Evolutionary conservation across 495 filamentous ascomycete genomes (phyloP).

Genomic region (Penicillium samsonianum): DNA sequence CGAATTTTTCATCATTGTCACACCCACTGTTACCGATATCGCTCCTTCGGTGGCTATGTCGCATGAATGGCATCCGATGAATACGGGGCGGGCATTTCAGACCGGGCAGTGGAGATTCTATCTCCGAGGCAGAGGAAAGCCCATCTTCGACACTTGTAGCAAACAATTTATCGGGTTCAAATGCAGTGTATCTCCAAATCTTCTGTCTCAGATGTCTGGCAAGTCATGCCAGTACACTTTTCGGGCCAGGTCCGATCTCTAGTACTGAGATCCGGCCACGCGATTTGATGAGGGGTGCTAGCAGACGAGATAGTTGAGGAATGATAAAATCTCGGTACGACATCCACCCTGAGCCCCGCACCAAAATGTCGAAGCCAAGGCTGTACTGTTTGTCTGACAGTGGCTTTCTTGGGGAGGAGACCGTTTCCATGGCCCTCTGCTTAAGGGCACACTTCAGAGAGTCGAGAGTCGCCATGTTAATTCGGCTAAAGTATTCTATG

Average conservation of each 20-base stretch:
- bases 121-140: slow-evolving; percentile 29
- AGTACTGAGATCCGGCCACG: slow-evolving; percentile 53
- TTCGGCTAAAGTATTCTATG: neutral
- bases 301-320: slow-evolving; percentile 53
- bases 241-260: slow-evolving; percentile 63
- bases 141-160: slow-evolving; percentile 50
- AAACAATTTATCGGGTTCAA: slow-evolving; percentile 58
- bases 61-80: slow-evolving; percentile 46
- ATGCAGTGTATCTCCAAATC: slow-evolving; percentile 54
- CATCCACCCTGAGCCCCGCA: slow-evolving; percentile 35
- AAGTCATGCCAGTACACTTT: slow-evolving; percentile 56
- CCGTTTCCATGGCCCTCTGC: slow-evolving; percentile 29
- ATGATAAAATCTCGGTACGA: slow-evolving; percentile 60
- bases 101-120: slow-evolving; percentile 49
- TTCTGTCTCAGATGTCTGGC: slow-evolving; percentile 46
- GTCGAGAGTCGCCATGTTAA: slow-evolving; percentile 53
- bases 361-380: slow-evolving; percentile 53
- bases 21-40: slow-evolving; percentile 18
- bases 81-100: slow-evolving; percentile 48
- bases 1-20: slow-evolving; percentile 46
- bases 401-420: slow-evolving; percentile 32
- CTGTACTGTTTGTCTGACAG: slow-evolving; percentile 57
- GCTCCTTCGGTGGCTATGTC: slow-evolving; percentile 24
- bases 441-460: slow-evolving; percentile 51
- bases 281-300: slow-evolving; percentile 50